Base-by-base conservation (phyloP, 176 grass and related monocot species). In the Hordeum vulgare region DNA sequence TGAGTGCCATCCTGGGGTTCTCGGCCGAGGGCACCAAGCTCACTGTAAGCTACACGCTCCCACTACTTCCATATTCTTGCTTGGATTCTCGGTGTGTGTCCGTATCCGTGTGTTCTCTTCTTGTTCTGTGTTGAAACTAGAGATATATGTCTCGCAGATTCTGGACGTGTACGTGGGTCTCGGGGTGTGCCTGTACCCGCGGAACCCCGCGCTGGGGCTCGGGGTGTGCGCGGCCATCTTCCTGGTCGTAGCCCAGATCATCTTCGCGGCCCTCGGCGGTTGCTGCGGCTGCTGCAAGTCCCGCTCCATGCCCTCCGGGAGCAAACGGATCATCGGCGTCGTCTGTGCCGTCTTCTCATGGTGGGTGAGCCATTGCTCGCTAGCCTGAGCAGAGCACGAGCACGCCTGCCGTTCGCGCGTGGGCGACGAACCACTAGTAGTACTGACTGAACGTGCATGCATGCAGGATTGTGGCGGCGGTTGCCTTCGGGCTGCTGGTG, bases 251-350 rank as follows among this genome's bases (percentile, higher is more conserved):
- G 74, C 57, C 31, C 86, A 88, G 86, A 39, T 72, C 74, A 54
- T 37, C 51, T 7, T 85, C 29, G 10, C 82, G 8, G 39, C 29
- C n/a, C 61, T 49, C 21, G 77, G 82, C 37, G 82, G 82, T 37
- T 89, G 87, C 40, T 89, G 82, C 40, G 61, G 87, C 6, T 81
- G 77, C 87, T 81, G 82, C 87, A 84, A 66, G 70, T 71, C 82
- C 17, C 61, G 82, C 11, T 71, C 71, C 68, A 61, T 83, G 3
- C 66, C 57, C 1, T 83, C 74, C 12, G 17, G 42, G 44, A 12
- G 82, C 71, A 77, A 81, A 65, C 83, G 64, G 15, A 10, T 72
- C 25, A 2, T 45, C 29, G 83, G 83, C 33, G 3, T 78, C 77
- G 1, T 84, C 76, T 36, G 10, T 68, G 56, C 82, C 29, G 63